Evolutionary conservation across 2,329 filamentous ascomycete species (phyloP).

Genomic region (Coleophoma crateriformis): DNA sequence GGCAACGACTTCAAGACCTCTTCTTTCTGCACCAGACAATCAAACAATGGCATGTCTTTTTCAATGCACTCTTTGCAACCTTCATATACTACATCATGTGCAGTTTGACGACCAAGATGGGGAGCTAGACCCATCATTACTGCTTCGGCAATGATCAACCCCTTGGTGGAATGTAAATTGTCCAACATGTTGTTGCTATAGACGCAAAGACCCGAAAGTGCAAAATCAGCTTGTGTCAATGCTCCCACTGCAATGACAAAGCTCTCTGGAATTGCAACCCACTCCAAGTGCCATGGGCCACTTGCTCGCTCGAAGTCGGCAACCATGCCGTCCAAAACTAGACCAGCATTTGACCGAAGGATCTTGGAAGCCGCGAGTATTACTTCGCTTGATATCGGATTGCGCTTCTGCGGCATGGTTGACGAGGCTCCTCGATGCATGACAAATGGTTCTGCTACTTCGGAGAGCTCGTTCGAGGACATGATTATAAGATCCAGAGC

Average conservation of each 20-base stretch:
- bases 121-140: constrained; percentile 57
- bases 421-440: constrained; percentile 47
- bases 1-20: constrained; percentile 37
- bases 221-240: constrained; percentile 47
- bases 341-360: constrained; percentile 42
- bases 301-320: constrained; percentile 51
- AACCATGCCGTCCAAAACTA: constrained; percentile 51
- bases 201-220: constrained; percentile 44
- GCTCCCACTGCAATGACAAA: constrained; percentile 48
- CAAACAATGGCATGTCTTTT: constrained; percentile 33
- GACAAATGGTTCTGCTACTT: constrained; percentile 50
- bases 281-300: constrained; percentile 55
- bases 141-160: constrained; percentile 51
- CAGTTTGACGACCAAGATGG: constrained; percentile 43
- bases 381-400: constrained; percentile 52
- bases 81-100: constrained; percentile 51
- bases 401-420: constrained; percentile 55
- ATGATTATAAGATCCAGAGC: constrained; percentile 51
- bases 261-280: constrained; percentile 47
- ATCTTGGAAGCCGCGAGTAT: constrained; percentile 49
- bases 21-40: constrained; percentile 32
- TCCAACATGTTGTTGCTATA: constrained; percentile 40
- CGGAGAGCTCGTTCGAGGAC: constrained; percentile 49
- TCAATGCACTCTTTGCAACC: constrained; percentile 46
- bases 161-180: constrained; percentile 44